A percentile compares a stretch with the other conserved stretches of the same genome.
Evolutionary conservation across 1,284 basidiomycete genomes (phyloP).

Genomic region (Cryptococcus sp.): DNA sequence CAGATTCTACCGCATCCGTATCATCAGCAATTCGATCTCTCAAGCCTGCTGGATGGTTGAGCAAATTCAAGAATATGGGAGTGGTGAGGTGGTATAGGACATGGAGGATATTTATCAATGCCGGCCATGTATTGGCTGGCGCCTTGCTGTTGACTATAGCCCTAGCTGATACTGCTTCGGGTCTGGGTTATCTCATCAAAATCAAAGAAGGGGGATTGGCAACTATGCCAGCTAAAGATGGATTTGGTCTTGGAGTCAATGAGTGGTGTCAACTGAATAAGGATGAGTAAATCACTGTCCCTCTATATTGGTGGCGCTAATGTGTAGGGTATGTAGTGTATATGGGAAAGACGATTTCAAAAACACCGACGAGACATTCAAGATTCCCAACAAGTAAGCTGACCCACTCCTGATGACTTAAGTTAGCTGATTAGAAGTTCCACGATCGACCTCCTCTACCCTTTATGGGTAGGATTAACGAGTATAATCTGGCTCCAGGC

Average conservation of each 20-base stretch:
- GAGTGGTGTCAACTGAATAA: conserved; percentile 27
- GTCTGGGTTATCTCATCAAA: conserved; percentile 4
- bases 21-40: neutral
- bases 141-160: conserved; percentile 23
- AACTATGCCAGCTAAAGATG: conserved; percentile 2
- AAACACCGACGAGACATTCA: conserved; percentile 10
- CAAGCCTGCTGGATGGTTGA: neutral
- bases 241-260: conserved; percentile 14
- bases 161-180: conserved; percentile 1
- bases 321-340: neutral
- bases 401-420: neutral
- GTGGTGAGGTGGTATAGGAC: conserved; percentile 15
- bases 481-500: conserved; percentile 24
- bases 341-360: conserved; percentile 21
- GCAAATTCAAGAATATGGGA: neutral
- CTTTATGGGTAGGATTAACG: conserved; percentile 17
- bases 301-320: neutral
- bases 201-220: conserved; percentile 17
- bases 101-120: conserved; percentile 20
- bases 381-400: conserved; percentile 25
- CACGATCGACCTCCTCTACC: conserved; percentile 13
- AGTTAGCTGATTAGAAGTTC: conserved; percentile 7
- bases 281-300: neutral
- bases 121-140: conserved; percentile 8
- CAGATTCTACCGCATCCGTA: neutral